These are phyloP conservation scores for Teratosphaeria epicoccoides DNA, from an alignment of 2,329 filamentous ascomycete species.

Conservation along the genomic window DNA sequence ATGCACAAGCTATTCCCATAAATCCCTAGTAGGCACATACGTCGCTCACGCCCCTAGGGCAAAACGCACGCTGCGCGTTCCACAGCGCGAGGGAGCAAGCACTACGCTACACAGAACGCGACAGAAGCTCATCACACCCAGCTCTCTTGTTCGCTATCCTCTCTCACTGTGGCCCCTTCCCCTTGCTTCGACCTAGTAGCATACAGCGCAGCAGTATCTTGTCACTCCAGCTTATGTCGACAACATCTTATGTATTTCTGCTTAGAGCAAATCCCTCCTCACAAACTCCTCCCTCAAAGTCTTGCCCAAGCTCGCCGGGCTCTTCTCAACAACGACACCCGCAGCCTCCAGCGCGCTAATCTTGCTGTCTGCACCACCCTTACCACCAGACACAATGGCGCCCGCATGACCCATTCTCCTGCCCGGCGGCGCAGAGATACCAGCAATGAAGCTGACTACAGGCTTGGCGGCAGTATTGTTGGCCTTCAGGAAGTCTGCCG, in stretches of 20 bases:
- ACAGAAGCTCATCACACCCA: neutral
- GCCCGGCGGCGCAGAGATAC: conserved; percentile 92
- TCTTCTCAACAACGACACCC: conserved; percentile 92
- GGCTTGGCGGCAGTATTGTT: conserved; percentile 92
- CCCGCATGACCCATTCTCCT: conserved; percentile 98
- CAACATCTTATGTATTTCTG: neutral
- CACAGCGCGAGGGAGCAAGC: neutral
- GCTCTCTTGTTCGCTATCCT: neutral
- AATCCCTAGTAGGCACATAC: neutral
- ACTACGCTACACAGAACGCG: neutral
- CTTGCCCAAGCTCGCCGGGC: conserved; percentile 84
- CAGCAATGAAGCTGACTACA: conserved; percentile 94
- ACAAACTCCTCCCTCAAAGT: conserved; percentile 91
- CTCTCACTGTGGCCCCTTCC: neutral
- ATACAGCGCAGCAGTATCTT: neutral
- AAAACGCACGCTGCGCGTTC: neutral
- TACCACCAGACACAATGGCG: conserved; percentile 93
- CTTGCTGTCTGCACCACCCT: conserved; percentile 97
- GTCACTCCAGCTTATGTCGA: too few species aligned
- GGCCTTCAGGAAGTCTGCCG: conserved; percentile 85
- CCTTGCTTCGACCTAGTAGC: neutral
- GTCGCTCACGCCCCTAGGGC: neutral
- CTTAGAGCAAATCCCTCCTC: conserved; percentile 84
- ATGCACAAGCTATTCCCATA: neutral
- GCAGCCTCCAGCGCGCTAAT: conserved; percentile 87